phyloP scores from a whole-genome alignment of 495 filamentous ascomycete species.

The Penicillium samsonianum region DNA sequence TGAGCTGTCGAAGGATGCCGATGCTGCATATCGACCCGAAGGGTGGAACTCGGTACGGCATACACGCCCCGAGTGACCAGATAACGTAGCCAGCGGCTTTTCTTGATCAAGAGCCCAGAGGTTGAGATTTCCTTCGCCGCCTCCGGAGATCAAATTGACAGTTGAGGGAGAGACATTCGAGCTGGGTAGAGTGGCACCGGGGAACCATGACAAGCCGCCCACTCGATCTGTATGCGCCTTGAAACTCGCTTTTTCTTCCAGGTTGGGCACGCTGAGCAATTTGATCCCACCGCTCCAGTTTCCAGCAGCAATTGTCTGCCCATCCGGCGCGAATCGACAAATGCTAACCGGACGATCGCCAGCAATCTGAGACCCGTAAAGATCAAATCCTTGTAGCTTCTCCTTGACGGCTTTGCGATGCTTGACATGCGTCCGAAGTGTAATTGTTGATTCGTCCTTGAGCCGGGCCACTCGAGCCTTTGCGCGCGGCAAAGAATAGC shows the following conservation, averaged over 20 bases:
- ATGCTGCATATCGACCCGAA: slow-evolving; percentile 85
- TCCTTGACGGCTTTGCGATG: slow-evolving; percentile 89
- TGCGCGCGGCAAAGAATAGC: slow-evolving; percentile 81
- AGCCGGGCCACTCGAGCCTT: slow-evolving; percentile 74
- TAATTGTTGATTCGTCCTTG: slow-evolving; percentile 76
- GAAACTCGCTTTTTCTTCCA: slow-evolving; percentile 71
- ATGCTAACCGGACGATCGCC: slow-evolving; percentile 89
- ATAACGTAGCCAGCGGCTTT: slow-evolving; percentile 78
- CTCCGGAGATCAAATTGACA: slow-evolving; percentile 87
- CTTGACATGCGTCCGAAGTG: slow-evolving; percentile 84
- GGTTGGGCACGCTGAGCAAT: slow-evolving; percentile 76
- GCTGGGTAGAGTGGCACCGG: slow-evolving; percentile 72
- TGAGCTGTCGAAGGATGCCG: slow-evolving; percentile 92
- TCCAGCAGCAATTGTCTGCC: slow-evolving; percentile 79
- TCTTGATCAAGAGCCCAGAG: slow-evolving; percentile 88
- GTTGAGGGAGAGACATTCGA: slow-evolving; percentile 67
- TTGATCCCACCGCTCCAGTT: slow-evolving; percentile 90
- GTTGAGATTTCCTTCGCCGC: slow-evolving; percentile 85
- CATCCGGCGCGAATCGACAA: slow-evolving; percentile 84
- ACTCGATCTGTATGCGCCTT: slow-evolving; percentile 85
- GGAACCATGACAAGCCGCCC: slow-evolving; percentile 88
- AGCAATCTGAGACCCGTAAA: slow-evolving; percentile 89
- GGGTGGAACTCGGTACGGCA: slow-evolving; percentile 94
- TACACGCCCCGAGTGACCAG: slow-evolving; percentile 84
- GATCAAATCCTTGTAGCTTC: slow-evolving; percentile 74